These are phyloP conservation scores for Alternaria panax DNA, from an alignment of 2,329 filamentous ascomycete species.

Conservation along the genomic window DNA sequence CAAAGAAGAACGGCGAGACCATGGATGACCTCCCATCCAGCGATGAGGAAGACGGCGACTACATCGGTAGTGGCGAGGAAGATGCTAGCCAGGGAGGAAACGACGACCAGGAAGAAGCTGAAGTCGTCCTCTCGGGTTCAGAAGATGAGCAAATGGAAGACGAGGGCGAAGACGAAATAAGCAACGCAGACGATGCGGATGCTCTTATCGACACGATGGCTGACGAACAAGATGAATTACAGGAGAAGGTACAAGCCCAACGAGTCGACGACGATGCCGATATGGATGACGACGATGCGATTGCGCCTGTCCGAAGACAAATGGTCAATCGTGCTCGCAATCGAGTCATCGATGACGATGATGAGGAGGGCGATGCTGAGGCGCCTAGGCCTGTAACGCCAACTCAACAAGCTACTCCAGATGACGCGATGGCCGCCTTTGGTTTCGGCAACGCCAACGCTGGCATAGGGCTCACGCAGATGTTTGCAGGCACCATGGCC, in stretches of 20 bases:
- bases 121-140: slow-evolving; percentile 36
- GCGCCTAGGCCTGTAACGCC: slow-evolving; percentile 22
- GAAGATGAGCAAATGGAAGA: slow-evolving; percentile 40
- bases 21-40: slow-evolving; percentile 57
- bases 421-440: slow-evolving; percentile 49
- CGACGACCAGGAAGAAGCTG: slow-evolving; percentile 42
- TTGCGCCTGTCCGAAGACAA: slow-evolving; percentile 60
- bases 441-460: slow-evolving; percentile 49
- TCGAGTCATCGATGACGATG: slow-evolving; percentile 72
- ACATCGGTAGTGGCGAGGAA: slow-evolving; percentile 57
- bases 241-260: slow-evolving; percentile 26
- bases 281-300: slow-evolving; percentile 52
- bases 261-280: slow-evolving; percentile 51
- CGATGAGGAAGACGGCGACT: slow-evolving; percentile 64
- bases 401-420: slow-evolving; percentile 35
- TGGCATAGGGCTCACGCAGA: slow-evolving; percentile 79
- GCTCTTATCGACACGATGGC: slow-evolving; percentile 53
- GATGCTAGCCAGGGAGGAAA: slow-evolving; percentile 52
- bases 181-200: slow-evolving; percentile 37
- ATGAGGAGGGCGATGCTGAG: slow-evolving; percentile 46
- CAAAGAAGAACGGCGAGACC: slow-evolving; percentile 65
- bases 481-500: slow-evolving; percentile 89
- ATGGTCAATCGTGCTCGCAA: slow-evolving; percentile 54
- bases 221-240: slow-evolving; percentile 42
- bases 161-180: slow-evolving; percentile 30